phyloP scores from a whole-genome alignment of 441 rosid genomes.

The Gossypium schwendimanii region DNA sequence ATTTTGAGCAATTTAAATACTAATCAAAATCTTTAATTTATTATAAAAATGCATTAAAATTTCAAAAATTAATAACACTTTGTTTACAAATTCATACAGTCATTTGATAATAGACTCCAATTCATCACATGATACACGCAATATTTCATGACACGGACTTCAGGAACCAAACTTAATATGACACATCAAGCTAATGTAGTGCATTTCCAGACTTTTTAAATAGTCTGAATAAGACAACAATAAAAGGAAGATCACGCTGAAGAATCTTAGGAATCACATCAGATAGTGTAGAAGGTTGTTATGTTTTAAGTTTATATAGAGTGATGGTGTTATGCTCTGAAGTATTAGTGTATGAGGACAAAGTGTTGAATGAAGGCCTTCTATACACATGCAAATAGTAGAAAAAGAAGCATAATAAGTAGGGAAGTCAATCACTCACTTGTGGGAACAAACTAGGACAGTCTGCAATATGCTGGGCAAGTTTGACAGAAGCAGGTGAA shows the following conservation, averaged over 20 bases:
- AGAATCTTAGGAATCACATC: not conserved
- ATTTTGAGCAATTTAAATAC: not conserved
- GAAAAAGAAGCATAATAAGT: not conserved
- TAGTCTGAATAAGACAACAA: not conserved
- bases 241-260: not conserved
- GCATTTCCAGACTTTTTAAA: not conserved
- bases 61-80: not conserved
- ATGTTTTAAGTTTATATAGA: not conserved
- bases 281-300: not conserved
- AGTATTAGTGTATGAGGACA: not conserved
- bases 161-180: not conserved
- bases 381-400: not conserved
- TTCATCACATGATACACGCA: not conserved
- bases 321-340: not conserved
- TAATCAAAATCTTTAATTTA: not conserved
- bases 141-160: not conserved
- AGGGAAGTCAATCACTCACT: conserved; percentile 38
- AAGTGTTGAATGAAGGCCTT: not conserved
- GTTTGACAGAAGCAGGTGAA: conserved; percentile 63
- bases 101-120: not conserved
- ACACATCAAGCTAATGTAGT: not conserved
- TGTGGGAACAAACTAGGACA: conserved; percentile 91
- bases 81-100: not conserved
- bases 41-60: not conserved
- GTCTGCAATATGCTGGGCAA: conserved; percentile 77